Conservation (phyloP, 2,329 filamentous ascomycete genomes). For the Immersiporthe knoxdaviesiana region DNA sequence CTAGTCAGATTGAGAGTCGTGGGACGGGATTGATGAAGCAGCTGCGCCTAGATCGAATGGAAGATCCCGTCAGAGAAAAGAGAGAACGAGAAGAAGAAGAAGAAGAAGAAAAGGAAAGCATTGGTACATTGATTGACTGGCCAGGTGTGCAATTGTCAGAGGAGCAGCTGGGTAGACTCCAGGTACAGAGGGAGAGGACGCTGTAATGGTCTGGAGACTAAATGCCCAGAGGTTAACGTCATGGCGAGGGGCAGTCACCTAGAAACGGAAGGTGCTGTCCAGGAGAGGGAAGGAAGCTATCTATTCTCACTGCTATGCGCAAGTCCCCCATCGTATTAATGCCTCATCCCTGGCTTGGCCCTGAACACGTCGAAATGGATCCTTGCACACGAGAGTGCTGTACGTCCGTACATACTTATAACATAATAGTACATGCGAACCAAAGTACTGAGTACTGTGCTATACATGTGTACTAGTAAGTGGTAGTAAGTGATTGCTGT, state of each 20-base stretch:
- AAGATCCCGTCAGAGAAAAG: not conserved
- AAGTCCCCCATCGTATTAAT: not conserved
- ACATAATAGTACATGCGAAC: no score
- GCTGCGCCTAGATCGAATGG: not conserved
- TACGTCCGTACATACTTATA: no score
- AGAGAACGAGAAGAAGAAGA: no score
- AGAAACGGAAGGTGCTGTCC: not conserved
- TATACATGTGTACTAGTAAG: no score
- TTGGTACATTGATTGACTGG: not conserved
- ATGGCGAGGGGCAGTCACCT: not conserved
- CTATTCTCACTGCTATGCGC: not conserved
- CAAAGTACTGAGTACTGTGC: not conserved
- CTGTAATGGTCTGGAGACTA: not conserved
- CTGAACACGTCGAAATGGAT: conserved; percentile 1
- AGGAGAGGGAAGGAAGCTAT: not conserved
- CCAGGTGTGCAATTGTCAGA: not conserved
- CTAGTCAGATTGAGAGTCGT: conserved; percentile 1
- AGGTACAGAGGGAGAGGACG: not conserved
- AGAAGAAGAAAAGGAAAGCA: not conserved
- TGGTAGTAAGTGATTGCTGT: no score
- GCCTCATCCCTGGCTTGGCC: conserved; percentile 14
- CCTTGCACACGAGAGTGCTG: conserved; percentile 19
- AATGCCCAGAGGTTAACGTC: not conserved
- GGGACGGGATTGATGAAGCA: conserved; percentile 2
- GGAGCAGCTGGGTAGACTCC: not conserved